A percentile compares a stretch with the other conserved stretches of the same genome.
phyloP scores from a whole-genome alignment of 2,329 filamentous ascomycete species.

The Sphaceloma murrayae region DNA sequence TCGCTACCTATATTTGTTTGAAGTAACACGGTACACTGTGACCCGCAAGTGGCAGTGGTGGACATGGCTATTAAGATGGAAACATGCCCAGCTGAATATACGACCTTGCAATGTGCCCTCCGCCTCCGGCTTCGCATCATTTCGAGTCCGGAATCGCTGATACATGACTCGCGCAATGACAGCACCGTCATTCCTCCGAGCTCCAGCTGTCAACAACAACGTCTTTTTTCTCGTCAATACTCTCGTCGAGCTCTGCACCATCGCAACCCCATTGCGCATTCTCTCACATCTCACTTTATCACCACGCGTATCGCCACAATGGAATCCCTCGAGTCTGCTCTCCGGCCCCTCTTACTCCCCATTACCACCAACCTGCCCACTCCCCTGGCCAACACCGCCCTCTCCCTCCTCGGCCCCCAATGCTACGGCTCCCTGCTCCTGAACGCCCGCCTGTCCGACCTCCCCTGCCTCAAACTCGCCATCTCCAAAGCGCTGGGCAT shows the following conservation, averaged over 20 bases:
- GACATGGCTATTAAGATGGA: no score
- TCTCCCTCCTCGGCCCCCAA: constrained; percentile 64
- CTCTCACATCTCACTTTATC: not conserved
- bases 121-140: no score
- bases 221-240: not conserved
- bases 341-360: constrained; percentile 36
- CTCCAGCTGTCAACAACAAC: constrained; percentile 14
- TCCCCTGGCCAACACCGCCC: constrained; percentile 63
- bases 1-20: no score
- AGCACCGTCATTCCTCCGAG: constrained; percentile 9
- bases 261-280: not conserved
- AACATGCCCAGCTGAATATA: no score
- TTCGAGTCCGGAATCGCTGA: no score
- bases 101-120: no score
- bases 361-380: constrained; percentile 48
- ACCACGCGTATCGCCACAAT: constrained; percentile 26
- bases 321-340: constrained; percentile 37
- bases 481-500: constrained; percentile 89
- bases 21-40: no score
- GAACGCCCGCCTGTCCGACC: constrained; percentile 68
- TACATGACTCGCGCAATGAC: constrained; percentile 13
- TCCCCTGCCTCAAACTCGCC: constrained; percentile 75
- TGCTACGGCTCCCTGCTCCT: constrained; percentile 85
- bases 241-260: no score
- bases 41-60: no score